Percentiles rank a stretch among this genome's conserved stretches.
phyloP scores from a whole-genome alignment of 176 grass and related monocot genomes.

The Dendrocalamus sinicus region DNA sequence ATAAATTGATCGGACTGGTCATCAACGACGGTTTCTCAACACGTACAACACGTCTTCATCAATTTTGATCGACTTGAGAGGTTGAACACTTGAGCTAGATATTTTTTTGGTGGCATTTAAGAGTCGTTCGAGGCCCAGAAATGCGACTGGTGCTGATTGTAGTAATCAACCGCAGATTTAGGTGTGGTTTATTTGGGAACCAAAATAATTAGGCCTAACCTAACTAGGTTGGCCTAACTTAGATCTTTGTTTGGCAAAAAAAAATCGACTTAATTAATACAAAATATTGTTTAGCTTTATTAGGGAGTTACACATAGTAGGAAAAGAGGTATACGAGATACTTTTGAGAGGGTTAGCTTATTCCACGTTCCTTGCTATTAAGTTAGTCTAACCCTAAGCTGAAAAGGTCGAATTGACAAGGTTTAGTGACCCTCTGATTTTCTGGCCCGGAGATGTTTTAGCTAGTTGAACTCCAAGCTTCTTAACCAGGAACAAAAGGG shows the following conservation, averaged over 20 bases:
- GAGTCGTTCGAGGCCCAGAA: neutral
- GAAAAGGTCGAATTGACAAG: neutral
- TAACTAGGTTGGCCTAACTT: neutral
- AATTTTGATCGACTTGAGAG: neutral
- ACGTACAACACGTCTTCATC: neutral
- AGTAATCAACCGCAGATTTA: neutral
- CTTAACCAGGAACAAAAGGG: neutral
- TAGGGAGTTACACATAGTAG: neutral
- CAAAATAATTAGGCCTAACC: neutral
- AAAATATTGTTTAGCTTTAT: neutral
- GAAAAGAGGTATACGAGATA: neutral
- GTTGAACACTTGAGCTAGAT: conserved; percentile 15
- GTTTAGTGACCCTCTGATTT: neutral
- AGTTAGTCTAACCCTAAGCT: neutral
- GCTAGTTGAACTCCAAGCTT: neutral
- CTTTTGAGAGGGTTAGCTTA: neutral
- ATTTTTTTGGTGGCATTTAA: conserved; percentile 33
- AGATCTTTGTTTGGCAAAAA: neutral
- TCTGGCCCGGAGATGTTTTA: neutral
- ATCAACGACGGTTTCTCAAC: too few species aligned
- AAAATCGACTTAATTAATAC: neutral
- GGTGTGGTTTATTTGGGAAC: neutral
- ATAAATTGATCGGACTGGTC: too few species aligned
- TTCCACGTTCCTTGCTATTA: neutral
- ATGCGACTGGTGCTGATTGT: neutral